Evolutionary conservation across 1,139 yeast genomes (phyloP), one percentile per base, ranked within the genome.

Genomic region (Trichomonascaceae sp.): DNA sequence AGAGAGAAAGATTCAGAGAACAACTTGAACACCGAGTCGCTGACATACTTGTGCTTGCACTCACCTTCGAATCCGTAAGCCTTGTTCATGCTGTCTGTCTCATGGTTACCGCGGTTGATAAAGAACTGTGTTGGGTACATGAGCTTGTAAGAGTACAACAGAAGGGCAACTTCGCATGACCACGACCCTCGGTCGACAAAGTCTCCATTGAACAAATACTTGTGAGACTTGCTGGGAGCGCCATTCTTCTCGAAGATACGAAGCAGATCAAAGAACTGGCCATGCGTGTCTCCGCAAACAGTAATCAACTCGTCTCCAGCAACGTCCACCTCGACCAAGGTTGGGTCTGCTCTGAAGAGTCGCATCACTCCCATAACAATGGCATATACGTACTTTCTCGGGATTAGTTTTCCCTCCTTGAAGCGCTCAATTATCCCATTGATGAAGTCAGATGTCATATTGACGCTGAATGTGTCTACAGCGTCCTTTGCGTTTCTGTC

Each of bases 151-250:
- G 78, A 70, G 55, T 82, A 87, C 34, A 84, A 67, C 32, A 81
- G 65, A 33, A 92, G 62, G 1, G 96, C 96, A 35, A 89, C 93
- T 55, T 89, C 99, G 52, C 94, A 81, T 3, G 96, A 84, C 97
- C 98, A 89, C 5, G 94, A 81, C 2, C 99, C 99, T 52, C 99
- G 69, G 53, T 89, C 99, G 4, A 89, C 98, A 59, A 89, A 89
- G 59, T 92, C 98, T 32, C 99, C 98, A 52, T 89, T 89, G 63
- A 89, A 87, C 37, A 89, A 60, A 53, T 81, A 89, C 13, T 75
- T 67, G 56, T 87, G 96, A 3, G 56, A 44, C n/a, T 66, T 64
- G 1, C 65, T 56, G 2, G 76, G 71, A 16, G 74, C 77, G 5
- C 98, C 98, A 50, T 75, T 85, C 31, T 56, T 65, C 29, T 67